Evolutionary conservation across 768 basidiomycete species (phyloP).

Genomic region (Boletus pseudo-olivaceus): DNA sequence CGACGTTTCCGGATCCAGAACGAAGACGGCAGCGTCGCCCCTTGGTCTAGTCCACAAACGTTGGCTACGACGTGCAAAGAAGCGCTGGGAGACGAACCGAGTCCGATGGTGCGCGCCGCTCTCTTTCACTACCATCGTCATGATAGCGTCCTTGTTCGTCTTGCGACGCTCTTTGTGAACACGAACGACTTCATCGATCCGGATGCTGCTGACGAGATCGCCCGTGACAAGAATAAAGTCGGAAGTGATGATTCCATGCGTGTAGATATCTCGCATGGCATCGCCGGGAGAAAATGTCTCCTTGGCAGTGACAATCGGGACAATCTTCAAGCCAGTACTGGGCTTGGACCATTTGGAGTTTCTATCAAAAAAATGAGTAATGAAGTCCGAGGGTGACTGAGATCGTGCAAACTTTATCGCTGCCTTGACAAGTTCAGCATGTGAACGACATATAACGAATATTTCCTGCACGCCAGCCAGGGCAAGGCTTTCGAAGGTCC

Average conservation of each 20-base stretch:
- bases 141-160: conserved; percentile 88
- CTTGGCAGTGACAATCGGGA: conserved; percentile 81
- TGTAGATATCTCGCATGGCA: conserved; percentile 92
- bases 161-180: conserved; percentile 85
- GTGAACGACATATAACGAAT: conserved; percentile 91
- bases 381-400: conserved; percentile 8
- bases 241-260: conserved; percentile 81
- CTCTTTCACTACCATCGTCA: conserved; percentile 93
- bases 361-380: conserved; percentile 36
- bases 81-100: conserved; percentile 44
- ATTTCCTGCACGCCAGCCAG: conserved; percentile 96
- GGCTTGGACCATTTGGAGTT: conserved; percentile 85
- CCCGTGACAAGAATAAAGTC: conserved; percentile 92
- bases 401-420: conserved; percentile 67
- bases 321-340: conserved; percentile 74
- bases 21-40: conserved; percentile 75
- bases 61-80: neutral
- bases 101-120: conserved; percentile 69
- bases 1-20: conserved; percentile 68
- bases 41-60: conserved; percentile 44
- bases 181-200: conserved; percentile 84
- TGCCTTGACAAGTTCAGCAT: conserved; percentile 79
- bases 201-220: conserved; percentile 90
- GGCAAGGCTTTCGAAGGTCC: conserved; percentile 94
- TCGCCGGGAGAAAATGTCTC: conserved; percentile 87